Conservation (phyloP, 148 eudicot species). For the Cornus suecica region DNA sequence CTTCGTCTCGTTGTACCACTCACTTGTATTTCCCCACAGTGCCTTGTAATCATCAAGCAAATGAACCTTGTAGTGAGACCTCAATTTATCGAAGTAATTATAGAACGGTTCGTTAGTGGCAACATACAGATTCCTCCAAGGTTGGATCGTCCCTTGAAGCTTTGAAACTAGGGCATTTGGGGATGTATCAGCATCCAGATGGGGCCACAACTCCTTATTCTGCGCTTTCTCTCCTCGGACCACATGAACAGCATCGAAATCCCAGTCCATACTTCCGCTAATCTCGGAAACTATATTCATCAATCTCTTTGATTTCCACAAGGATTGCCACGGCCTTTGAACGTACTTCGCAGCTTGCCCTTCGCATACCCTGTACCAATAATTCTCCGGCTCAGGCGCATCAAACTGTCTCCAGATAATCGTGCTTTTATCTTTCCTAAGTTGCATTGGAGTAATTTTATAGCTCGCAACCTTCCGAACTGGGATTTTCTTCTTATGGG, state of each 20-base stretch:
- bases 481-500: conserved; percentile 63
- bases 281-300: conserved; percentile 95
- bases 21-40: conserved; percentile 88
- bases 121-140: conserved; percentile 79
- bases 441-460: conserved; percentile 75
- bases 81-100: conserved; percentile 82
- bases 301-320: conserved; percentile 97
- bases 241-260: conserved; percentile 89
- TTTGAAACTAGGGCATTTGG: conserved; percentile 72
- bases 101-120: conserved; percentile 95
- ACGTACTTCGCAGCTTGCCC: conserved; percentile 67
- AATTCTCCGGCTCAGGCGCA: conserved; percentile 87
- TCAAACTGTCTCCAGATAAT: conserved; percentile 92
- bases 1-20: conserved; percentile 86
- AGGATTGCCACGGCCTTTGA: conserved; percentile 85
- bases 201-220: conserved; percentile 82
- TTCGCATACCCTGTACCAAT: conserved; percentile 95
- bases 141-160: conserved; percentile 51
- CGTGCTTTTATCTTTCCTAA: conserved; percentile 75
- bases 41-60: conserved; percentile 88
- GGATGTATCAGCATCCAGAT: conserved; percentile 78
- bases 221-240: conserved; percentile 89
- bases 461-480: conserved; percentile 60
- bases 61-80: conserved; percentile 90
- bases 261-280: conserved; percentile 96